Base-by-base conservation (phyloP, 1,284 basidiomycete species). In the Boletus austroedulis region DNA sequence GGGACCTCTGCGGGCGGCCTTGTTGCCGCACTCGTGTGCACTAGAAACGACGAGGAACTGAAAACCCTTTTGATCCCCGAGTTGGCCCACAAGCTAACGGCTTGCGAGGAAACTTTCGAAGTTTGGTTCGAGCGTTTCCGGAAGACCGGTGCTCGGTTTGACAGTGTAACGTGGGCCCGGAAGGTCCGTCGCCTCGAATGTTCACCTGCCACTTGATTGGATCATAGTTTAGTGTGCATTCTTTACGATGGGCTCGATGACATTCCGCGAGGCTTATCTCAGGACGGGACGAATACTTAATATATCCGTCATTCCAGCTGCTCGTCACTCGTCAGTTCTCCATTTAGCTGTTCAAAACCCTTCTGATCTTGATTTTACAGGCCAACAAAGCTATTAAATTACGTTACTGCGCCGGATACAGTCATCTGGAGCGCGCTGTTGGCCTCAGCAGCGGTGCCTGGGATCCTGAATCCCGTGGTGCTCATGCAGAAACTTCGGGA, bases 1-100 rank as follows among this genome's bases (percentile, higher is more conserved):
- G 96, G 95, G 9, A 98, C 95, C 3, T 94, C 92, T 36, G 95
- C 96, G 0, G 97, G 96, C 9, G 94, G 92, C 5, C 82, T 98
- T 15, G 82, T 95, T 48, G 93, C 94, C n/a, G 87, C 92, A 1
- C 73, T 85, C 28, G 82, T 89, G 12, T 95, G 95, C 72, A 97
- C 94, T 0, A 83, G 92, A 47, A 98, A 94, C 15, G 88, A 99
- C 61, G 87, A 87, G 15, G 97, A 99, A 73, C 80, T 99, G 48
- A 87, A 84, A 63, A 68, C 78, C 36, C 75, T 99, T 36, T 77
- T 98, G 28, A 83, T 89, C 0, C 95, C 92, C 0, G 85, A 88
- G 65, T 75, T 98, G 32, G 96, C 96, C 0, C 84, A 92, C 63
- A 89, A 84, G 65, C 87, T 99, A 24, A 94, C 92, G 0, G 95